Evolutionary conservation across 1,139 yeast genomes (phyloP).

Genomic region (Suhomyces wounanorum): DNA sequence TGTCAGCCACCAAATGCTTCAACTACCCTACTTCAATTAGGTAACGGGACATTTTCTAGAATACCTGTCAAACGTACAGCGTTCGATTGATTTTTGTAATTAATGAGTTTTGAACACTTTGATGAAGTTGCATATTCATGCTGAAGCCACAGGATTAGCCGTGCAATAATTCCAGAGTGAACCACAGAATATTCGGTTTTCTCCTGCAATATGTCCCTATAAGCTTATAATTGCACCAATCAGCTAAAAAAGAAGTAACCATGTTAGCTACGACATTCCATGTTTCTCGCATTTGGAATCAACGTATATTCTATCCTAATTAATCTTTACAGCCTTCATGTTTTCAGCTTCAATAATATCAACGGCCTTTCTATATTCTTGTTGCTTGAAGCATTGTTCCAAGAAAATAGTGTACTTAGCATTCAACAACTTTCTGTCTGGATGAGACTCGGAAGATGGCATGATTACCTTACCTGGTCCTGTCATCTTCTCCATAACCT

Average conservation of each 20-base stretch:
- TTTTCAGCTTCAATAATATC: slow-evolving; percentile 53
- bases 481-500: slow-evolving; percentile 79
- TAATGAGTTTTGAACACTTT: neutral
- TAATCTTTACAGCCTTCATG: slow-evolving; percentile 15
- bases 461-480: slow-evolving; percentile 78
- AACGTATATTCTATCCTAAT: neutral
- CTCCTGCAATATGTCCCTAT: too few species aligned
- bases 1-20: too few species aligned
- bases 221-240: too few species aligned
- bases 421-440: slow-evolving; percentile 69
- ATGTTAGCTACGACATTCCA: neutral
- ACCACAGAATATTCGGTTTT: neutral
- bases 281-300: neutral
- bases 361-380: slow-evolving; percentile 69
- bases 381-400: slow-evolving; percentile 84
- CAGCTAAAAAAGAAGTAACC: too few species aligned
- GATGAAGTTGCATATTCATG: neutral
- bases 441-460: slow-evolving; percentile 59
- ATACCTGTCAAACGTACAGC: neutral
- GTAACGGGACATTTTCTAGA: neutral
- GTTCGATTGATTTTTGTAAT: too few species aligned
- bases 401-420: slow-evolving; percentile 83
- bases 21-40: too few species aligned
- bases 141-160: neutral
- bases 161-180: neutral